Evolutionary conservation across 768 basidiomycete genomes (phyloP), one percentile per base, ranked within the genome.

Genomic region (Leccinum boreale): DNA sequence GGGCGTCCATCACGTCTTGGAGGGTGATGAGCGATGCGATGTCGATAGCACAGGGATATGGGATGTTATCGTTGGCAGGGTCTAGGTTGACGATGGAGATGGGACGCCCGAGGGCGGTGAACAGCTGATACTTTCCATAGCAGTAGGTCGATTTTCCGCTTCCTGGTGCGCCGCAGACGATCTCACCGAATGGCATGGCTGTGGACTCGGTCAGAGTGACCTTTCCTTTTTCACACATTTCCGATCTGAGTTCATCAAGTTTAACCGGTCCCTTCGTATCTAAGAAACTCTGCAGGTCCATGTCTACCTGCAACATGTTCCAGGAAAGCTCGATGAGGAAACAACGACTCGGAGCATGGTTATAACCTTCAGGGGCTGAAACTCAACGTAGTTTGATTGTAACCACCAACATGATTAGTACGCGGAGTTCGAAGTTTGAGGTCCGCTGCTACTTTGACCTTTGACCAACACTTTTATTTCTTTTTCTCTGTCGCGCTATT

Each of bases 31-130:
- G 82, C 0, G 84, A 84, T 1, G 89, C 79, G 52, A 98, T 89
- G 69, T 90, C 85, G 69, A 99, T 78, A 0, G 90, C 85, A 69
- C 93, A 96, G 28, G 94, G 94, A 73, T 98, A 99, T 23, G 93
- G 87, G 28, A 95, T 87, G 57, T 81, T 77, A 56, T 91, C 87
- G 67, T 96, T 94, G 21, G 97, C 97, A 0, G 97, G 96, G 70
- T 99, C 97, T 55, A 99, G 83, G 75, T 98, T 99, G 58, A 98
- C 87, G 61, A 98, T 80, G 35, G 91, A 84, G 46, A 98, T 87
- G 2, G 94, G 93, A 0, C 96, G 85, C 26, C 83, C 75, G 42
- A 98, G 83, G 2, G 94, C 96, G 12, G 85, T 86, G 67, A 96
- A 89, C 17, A 98, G 87, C 56, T 94, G 92, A 63, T 92, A 77